Percentiles rank a stretch among this genome's conserved stretches.
phyloP scores from a whole-genome alignment of 2,329 filamentous ascomycete genomes.

The Onygena corvina region DNA sequence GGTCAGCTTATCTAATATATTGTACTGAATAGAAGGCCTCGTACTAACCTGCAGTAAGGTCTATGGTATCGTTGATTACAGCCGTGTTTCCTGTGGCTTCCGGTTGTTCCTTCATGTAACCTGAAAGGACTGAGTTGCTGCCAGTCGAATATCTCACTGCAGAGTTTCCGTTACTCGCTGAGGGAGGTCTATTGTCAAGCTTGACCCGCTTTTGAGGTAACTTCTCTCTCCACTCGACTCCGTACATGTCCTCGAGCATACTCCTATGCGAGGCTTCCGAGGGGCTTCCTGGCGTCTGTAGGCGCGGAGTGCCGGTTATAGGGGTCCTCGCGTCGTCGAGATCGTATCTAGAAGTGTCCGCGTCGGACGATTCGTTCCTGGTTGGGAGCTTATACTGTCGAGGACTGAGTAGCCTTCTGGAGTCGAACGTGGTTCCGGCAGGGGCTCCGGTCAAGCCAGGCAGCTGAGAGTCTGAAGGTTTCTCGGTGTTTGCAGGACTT shows the following conservation, averaged over 20 bases:
- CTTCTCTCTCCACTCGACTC: constrained; percentile 54
- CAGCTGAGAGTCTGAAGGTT: not conserved
- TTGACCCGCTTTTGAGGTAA: constrained; percentile 54
- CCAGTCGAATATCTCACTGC: constrained; percentile 26
- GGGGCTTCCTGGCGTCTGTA: constrained; percentile 16
- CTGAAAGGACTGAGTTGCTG: constrained; percentile 48
- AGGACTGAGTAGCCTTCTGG: constrained; percentile 16
- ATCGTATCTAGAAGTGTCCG: not conserved
- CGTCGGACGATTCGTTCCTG: not conserved
- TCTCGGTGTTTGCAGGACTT: not conserved
- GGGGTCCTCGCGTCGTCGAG: not conserved
- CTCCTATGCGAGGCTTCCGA: constrained; percentile 19
- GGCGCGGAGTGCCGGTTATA: not conserved
- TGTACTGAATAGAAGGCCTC: not conserved
- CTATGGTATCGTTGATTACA: constrained; percentile 40
- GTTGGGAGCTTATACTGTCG: constrained; percentile 10
- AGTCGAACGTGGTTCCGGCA: constrained; percentile 13
- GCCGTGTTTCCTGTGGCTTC: constrained; percentile 20
- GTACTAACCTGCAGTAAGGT: constrained; percentile 31
- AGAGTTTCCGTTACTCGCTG: constrained; percentile 30
- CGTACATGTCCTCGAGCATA: constrained; percentile 64
- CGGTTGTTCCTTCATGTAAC: constrained; percentile 54
- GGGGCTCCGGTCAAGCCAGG: not conserved
- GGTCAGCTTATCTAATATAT: not conserved
- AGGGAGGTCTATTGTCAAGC: constrained; percentile 33